These are phyloP conservation scores for Argentina anserina DNA, from an alignment of 306 rosid genomes.

Conservation along the genomic window DNA sequence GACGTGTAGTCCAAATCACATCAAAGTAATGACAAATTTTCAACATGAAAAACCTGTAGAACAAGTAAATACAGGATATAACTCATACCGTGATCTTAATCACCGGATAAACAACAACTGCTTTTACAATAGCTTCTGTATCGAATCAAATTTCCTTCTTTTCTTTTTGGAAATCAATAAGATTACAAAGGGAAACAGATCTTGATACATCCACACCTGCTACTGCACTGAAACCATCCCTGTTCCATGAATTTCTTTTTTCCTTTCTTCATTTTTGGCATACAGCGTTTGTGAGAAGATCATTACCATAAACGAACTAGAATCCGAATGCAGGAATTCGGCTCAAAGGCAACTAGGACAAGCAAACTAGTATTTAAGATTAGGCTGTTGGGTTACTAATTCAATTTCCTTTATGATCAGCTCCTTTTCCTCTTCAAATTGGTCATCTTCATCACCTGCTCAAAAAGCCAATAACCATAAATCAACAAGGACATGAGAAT, in stretches of 20 bases:
- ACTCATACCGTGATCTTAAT: background rate
- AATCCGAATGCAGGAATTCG: conserved; percentile 12
- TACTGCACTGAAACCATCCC: background rate
- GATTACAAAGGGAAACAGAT: conserved; percentile 12
- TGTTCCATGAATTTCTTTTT: background rate
- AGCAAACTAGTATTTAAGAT: conserved; percentile 24
- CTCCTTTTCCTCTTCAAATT: conserved; percentile 93
- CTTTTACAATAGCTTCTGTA: background rate
- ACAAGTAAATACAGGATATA: background rate
- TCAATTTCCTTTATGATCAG: conserved; percentile 74
- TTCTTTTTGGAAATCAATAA: background rate
- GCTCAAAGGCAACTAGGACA: conserved; percentile 23
- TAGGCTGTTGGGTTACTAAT: conserved; percentile 32
- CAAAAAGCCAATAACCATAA: conserved; percentile 21
- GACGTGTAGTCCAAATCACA: background rate
- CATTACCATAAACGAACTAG: conserved; percentile 18
- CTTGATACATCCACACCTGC: conserved; percentile 10
- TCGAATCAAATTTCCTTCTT: background rate
- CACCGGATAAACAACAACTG: conserved; percentile 7
- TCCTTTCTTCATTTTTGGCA: background rate
- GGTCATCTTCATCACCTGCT: conserved; percentile 93
- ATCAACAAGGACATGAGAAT: background rate
- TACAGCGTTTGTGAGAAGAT: conserved; percentile 8
- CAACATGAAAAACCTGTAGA: background rate
- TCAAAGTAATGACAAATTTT: background rate